Percentiles rank a stretch among this genome's conserved stretches.
Conservation (phyloP, 805 yeast species). For the Metschnikowia picachoensis region DNA sequence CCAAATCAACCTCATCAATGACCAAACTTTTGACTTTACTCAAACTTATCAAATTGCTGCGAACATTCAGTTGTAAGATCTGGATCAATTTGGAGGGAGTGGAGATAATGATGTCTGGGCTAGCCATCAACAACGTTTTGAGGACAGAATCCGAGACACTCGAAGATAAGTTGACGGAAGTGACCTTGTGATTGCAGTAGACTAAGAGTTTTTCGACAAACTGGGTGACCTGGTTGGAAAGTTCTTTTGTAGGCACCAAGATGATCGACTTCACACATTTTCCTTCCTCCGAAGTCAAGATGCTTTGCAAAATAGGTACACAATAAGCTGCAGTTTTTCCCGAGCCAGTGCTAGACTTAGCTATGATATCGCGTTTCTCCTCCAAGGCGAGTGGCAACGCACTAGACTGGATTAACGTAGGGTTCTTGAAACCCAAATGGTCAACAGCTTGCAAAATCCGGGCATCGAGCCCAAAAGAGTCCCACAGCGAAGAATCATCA, state of each 20-base stretch:
- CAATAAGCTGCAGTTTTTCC: constrained; percentile 93
- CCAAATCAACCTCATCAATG: constrained; percentile 92
- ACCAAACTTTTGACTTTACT: constrained; percentile 64
- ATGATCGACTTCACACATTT: constrained; percentile 54
- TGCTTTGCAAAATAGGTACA: constrained; percentile 79
- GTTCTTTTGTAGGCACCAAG: constrained; percentile 89
- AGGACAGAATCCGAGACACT: constrained; percentile 66
- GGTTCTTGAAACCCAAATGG: constrained; percentile 73
- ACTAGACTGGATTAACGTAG: constrained; percentile 85
- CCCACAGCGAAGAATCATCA: constrained; percentile 69
- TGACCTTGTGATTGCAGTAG: constrained; percentile 66
- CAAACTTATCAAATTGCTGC: constrained; percentile 45
- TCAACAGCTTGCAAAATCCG: constrained; percentile 81
- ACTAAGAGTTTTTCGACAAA: constrained; percentile 65
- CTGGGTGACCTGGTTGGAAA: constrained; percentile 77
- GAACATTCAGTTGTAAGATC: constrained; percentile 41
- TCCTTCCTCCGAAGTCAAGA: constrained; percentile 45
- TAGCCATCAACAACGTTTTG: constrained; percentile 61
- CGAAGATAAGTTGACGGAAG: constrained; percentile 63
- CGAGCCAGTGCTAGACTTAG: constrained; percentile 92
- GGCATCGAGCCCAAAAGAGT: constrained; percentile 74
- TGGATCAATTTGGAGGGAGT: constrained; percentile 79
- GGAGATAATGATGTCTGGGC: constrained; percentile 78
- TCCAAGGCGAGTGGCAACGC: constrained; percentile 91
- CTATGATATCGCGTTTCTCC: constrained; percentile 87